Conservation (phyloP, 805 yeast species). For the Yamadazyma insecticola region DNA sequence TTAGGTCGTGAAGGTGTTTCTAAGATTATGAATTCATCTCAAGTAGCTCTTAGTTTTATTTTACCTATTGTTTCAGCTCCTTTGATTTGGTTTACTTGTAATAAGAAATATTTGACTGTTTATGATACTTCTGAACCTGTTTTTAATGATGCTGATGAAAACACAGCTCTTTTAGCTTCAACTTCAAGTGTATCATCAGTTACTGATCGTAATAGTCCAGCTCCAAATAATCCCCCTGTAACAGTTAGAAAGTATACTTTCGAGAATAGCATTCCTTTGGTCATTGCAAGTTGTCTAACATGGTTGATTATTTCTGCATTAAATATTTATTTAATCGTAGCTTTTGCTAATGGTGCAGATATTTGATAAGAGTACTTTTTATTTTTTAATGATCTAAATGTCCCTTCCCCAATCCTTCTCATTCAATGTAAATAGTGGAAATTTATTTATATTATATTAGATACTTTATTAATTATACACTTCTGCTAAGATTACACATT, state of each 20-base stretch:
- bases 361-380: conserved; percentile 18
- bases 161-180: conserved; percentile 11
- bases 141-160: conserved; percentile 6
- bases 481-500: too few species aligned
- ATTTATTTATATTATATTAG: conserved; percentile 3
- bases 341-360: conserved; percentile 38
- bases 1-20: conserved; percentile 43
- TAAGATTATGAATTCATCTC: conserved; percentile 41
- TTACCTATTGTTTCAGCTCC: conserved; percentile 43
- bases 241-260: conserved; percentile 24
- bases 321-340: conserved; percentile 36
- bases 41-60: conserved; percentile 40
- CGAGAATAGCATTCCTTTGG: conserved; percentile 35
- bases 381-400: neutral
- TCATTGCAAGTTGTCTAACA: conserved; percentile 28
- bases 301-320: conserved; percentile 38
- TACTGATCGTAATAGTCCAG: conserved; percentile 1
- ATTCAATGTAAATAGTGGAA: too few species aligned
- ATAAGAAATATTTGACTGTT: conserved; percentile 37
- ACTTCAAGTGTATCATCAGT: conserved; percentile 3
- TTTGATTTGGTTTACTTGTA: conserved; percentile 40
- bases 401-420: too few species aligned
- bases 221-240: conserved; percentile 6
- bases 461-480: conserved; percentile 5
- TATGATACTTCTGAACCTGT: conserved; percentile 12